Base-by-base conservation (phyloP, 2,329 filamentous ascomycete genomes). In the Talaromyces sp. region DNA sequence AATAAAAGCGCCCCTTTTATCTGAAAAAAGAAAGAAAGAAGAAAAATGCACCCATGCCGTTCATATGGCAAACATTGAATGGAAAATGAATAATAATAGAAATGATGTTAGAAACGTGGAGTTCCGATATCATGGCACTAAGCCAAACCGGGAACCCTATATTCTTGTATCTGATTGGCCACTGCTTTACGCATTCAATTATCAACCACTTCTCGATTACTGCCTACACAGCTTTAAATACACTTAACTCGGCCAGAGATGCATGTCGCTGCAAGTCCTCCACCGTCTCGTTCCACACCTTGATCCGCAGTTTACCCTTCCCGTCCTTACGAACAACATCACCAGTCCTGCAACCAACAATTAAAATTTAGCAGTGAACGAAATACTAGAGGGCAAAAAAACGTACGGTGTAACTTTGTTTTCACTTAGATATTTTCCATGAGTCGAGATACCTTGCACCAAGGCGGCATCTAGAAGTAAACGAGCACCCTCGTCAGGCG, bases 391-490 rank as follows among this genome's bases (percentile, higher is more conserved):
- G 8, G 27, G 23, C 23, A 23, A 23, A n/a, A 59, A 34, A 4
- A 59, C 44, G 28, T 59, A 59, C 56, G 56, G 56, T 6, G 30
- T 59, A 30, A 59, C 16, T 18, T 52, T 51, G 12, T 33, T 33
- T 50, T 59, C 56, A 31, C 56, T 59, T 42, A 59, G 30, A 18
- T 51, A 59, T 31, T 59, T n/a, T 10, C 56, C 56, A 30, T 59
- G 56, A 8, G 27, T 59, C 44, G 30, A n/a, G 14, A n/a, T 18
- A n/a, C 56, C 31, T 9, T 59, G 30, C 16, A 59, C 56, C 1
- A 33, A 28, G 2, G 56, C 56, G 16, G 56, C 56, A 23, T 59
- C 56, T 12, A 59, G 44, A 7, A 52, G 27, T 8, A 59, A 33
- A 33, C 56, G 30, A 31, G 56, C 56, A 30, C 56, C 56, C 44